Percentiles rank a stretch among this genome's conserved stretches.
These are phyloP conservation scores for Tetraselmis striata DNA, from an alignment of 139 green algal genomes.

Conservation along the genomic window DNA sequence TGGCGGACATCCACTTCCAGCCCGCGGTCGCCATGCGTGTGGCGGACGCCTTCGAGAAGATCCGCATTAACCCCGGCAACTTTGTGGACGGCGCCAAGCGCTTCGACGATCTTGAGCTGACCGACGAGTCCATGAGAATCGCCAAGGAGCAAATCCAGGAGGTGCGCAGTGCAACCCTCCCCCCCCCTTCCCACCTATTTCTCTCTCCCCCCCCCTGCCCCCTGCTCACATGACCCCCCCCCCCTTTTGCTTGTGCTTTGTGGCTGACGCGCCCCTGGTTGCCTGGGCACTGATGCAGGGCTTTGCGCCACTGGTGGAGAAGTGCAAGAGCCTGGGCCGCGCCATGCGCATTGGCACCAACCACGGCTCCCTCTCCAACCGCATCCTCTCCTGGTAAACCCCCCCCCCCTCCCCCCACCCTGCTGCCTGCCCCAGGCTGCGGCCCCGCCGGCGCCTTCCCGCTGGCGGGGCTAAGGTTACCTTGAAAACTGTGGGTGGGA, in stretches of 20 bases:
- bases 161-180: constrained; percentile 12
- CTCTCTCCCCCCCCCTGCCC: not conserved
- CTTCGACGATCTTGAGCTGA: constrained; percentile 56
- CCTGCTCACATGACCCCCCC: not conserved
- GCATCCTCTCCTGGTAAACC: constrained; percentile 90
- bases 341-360: constrained; percentile 98
- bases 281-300: constrained; percentile 22
- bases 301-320: constrained; percentile 93
- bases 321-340: constrained; percentile 91
- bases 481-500: no score
- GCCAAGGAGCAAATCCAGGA: constrained; percentile 72
- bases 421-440: no score
- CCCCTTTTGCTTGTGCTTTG: no score
- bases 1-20: constrained; percentile 99
- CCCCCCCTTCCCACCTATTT: not conserved
- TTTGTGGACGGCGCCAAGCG: constrained; percentile 92
- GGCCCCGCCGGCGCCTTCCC: no score
- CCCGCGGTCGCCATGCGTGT: constrained; percentile 92
- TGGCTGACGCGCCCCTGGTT: no score
- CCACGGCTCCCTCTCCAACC: constrained; percentile 90
- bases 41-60: constrained; percentile 98
- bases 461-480: no score
- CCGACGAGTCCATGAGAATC: not conserved
- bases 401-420: not conserved
- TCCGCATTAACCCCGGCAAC: constrained; percentile 93